Base-by-base conservation (phyloP, 2,329 filamentous ascomycete species). In the Hymenoscyphus occultus region DNA sequence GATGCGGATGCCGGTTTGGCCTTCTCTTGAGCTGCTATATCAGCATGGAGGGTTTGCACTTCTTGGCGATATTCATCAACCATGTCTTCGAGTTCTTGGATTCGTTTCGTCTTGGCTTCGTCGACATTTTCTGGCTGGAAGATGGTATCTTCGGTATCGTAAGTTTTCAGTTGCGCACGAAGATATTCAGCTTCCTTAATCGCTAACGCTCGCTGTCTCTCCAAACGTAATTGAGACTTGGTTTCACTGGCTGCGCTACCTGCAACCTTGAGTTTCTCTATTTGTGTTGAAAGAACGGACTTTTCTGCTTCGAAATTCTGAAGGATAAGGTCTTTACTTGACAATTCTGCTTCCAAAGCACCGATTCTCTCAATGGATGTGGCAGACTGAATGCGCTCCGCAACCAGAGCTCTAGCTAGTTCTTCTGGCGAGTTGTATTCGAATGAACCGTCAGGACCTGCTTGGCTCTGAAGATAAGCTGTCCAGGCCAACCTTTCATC, bases 181-280 rank as follows among this genome's bases (percentile, higher is more conserved):
- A 99, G 84, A 75, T 96, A 97, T 71, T 97, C 93, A 0, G 95
- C 92, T 76, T 99, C 96, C 74, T 97, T 97, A 31, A 92, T 83
- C 0, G 93, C 92, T 7, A 99, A 83, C 0, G 84, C 86, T 65
- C 92, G 90, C 75, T 98, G 94, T 65, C 95, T 85, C 72, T 99
- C 94, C 0, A 97, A 80, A 39, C 95, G 86, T 62, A 90, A 80
- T 56, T 87, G 88, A 1, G 85, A 84, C 77, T 93, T 90, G 72
- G 92, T 90, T 16, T 82, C 82, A 1, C 78, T 74, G 5, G 39
- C 62, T 48, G 60, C 56, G 5, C 81, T 78, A 3, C 76, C 80
- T 35, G 79, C 77, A 2, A 79, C 77, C 72, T 88, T 91, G 13
- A 90, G 78, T 68, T 87, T 88, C 70, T 95, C 90, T 0, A 96